Evolutionary conservation across 1,284 basidiomycete genomes (phyloP).

Genomic region (Cryptococcus sp.): DNA sequence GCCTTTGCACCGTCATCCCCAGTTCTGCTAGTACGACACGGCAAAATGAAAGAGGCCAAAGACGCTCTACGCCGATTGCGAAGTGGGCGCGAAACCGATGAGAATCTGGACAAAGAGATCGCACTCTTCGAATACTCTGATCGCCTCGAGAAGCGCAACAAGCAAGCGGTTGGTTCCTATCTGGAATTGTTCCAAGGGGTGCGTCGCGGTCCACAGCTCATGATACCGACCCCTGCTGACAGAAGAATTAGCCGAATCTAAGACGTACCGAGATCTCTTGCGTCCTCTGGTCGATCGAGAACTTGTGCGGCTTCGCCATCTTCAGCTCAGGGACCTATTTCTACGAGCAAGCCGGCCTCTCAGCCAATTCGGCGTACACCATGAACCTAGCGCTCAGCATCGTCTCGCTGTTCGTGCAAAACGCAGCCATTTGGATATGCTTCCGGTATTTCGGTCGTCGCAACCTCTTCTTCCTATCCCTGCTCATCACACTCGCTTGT

Average conservation of each 20-base stretch:
- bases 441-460: slow-evolving; percentile 50
- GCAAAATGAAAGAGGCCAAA: slow-evolving; percentile 28
- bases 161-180: too few species aligned
- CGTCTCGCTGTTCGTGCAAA: slow-evolving; percentile 15
- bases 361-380: slow-evolving; percentile 42
- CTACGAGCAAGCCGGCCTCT: slow-evolving; percentile 52
- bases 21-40: slow-evolving; percentile 35
- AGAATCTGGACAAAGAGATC: slow-evolving; percentile 3
- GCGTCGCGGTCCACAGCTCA: background rate
- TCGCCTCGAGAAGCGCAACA: slow-evolving; percentile 3
- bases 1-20: slow-evolving; percentile 33
- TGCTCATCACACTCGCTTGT: slow-evolving; percentile 18
- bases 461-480: slow-evolving; percentile 46
- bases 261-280: too few species aligned
- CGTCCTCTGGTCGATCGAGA: slow-evolving; percentile 7
- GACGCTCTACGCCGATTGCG: slow-evolving; percentile 22
- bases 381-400: slow-evolving; percentile 42
- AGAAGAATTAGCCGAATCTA: too few species aligned
- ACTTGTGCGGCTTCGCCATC: slow-evolving; percentile 32
- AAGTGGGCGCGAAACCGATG: slow-evolving; percentile 11
- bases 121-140: slow-evolving; percentile 6
- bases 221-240: too few species aligned
- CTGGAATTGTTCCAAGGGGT: slow-evolving; percentile 25
- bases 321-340: slow-evolving; percentile 47
- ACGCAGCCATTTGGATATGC: slow-evolving; percentile 16